Evolutionary conservation across 768 basidiomycete genomes (phyloP), one percentile per base, ranked within the genome.

Genomic region (Hortiboletus campestris): DNA sequence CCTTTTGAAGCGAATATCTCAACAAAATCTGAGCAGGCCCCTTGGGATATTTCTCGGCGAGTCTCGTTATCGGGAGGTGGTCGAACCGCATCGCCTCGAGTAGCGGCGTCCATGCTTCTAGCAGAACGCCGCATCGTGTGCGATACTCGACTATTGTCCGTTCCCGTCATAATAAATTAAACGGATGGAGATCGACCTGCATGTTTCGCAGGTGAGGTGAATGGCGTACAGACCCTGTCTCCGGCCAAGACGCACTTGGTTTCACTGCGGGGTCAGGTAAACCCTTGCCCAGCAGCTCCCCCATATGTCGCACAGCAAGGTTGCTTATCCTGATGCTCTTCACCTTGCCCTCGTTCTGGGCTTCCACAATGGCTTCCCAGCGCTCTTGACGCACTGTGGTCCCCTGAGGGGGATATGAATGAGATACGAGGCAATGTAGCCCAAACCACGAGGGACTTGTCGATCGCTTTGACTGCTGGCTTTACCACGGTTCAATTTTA

Each of bases 1-100:
- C 89, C 76, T 88, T 86, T 68, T 94, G 88, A n/a, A 94, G 70
- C 12, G 84, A 85, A 40, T 51, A 63, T 56, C 63, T 59, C 29
- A 91, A 73, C 38, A 89, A 73, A 46, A 91, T 73, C 61, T 82
- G 80, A 63, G 84, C 77, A n/a, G 79, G 74, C 44, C 74, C 65
- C 63, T 83, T 89, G 38, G 68, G 63, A 65, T 88, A 84, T 67
- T 82, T 84, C 40, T 76, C 61, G 7, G 80, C 78, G 36, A 84
- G 71, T 32, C 64, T 64, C 25, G 67, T 66, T 58, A 90, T 74
- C 11, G 70, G 69, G 19, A 83, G 79, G 69, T 87, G 81, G 19
- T 80, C 65, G 72, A 91, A 88, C 44, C 84, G 78, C 68, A 83
- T 74, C 2, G 80, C 85, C 12, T 81, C 47, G 14, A 58, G 56